phyloP scores from a whole-genome alignment of 2,329 filamentous ascomycete genomes.

The Scolecobasidium constrictum region DNA sequence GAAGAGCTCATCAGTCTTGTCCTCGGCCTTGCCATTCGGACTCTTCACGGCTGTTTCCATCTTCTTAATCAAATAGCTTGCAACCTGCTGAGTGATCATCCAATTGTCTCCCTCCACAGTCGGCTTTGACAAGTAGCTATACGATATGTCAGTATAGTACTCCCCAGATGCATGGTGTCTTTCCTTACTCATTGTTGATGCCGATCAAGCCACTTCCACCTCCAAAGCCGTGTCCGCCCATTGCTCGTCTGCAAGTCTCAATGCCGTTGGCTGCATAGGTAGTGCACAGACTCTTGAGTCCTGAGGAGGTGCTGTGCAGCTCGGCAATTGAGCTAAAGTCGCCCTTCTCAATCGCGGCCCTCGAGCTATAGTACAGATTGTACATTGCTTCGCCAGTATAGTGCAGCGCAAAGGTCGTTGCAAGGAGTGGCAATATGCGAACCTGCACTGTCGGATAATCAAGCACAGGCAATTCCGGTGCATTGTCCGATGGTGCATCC shows the following conservation, averaged over 20 bases:
- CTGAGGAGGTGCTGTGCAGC: slow-evolving; percentile 43
- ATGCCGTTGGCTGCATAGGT: slow-evolving; percentile 43
- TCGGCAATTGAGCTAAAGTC: slow-evolving; percentile 39
- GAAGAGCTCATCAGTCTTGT: slow-evolving; percentile 31
- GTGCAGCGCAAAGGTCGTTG: slow-evolving; percentile 40
- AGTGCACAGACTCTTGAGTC: slow-evolving; percentile 43
- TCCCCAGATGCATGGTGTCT: too few relatives aligned
- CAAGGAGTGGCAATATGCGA: slow-evolving; percentile 40
- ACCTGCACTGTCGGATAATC: slow-evolving; percentile 46
- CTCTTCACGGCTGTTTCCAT: slow-evolving; percentile 31
- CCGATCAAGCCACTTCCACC: slow-evolving; percentile 42
- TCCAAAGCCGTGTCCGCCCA: slow-evolving; percentile 45
- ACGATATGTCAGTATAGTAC: too few relatives aligned
- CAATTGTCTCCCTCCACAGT: slow-evolving; percentile 47
- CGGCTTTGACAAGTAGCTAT: slow-evolving; percentile 37
- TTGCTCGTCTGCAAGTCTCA: slow-evolving; percentile 40
- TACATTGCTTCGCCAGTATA: slow-evolving; percentile 40
- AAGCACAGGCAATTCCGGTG: slow-evolving; percentile 35
- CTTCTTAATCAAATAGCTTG: slow-evolving; percentile 40
- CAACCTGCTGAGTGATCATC: slow-evolving; percentile 46
- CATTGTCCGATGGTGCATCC: slow-evolving; percentile 25
- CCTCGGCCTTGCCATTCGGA: slow-evolving; percentile 21
- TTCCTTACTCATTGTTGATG: slow-evolving; percentile 34
- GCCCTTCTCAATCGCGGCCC: slow-evolving; percentile 37
- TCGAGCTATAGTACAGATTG: slow-evolving; percentile 34